phyloP scores from a whole-genome alignment of 495 filamentous ascomycete genomes.

The Terfezia claveryi region DNA sequence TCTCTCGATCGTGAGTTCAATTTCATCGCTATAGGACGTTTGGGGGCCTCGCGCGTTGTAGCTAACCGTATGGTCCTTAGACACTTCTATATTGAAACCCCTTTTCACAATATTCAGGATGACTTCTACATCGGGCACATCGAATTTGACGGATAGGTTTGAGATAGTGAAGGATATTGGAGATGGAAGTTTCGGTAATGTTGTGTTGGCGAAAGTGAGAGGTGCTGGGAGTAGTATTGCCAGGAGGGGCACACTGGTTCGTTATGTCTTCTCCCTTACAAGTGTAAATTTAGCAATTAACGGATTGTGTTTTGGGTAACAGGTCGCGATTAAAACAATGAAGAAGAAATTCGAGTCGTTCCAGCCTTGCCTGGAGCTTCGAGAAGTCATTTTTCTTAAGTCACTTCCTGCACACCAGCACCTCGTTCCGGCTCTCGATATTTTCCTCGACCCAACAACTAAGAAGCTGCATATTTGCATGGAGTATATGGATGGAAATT shows the following conservation, averaged over 20 bases:
- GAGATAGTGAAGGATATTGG: slow-evolving; percentile 96
- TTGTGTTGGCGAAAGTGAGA: slow-evolving; percentile 74
- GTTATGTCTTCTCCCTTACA: slow-evolving; percentile 14
- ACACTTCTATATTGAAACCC: too few species aligned
- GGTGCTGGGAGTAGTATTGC: slow-evolving; percentile 74
- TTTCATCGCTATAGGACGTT: too few species aligned
- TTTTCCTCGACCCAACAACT: slow-evolving; percentile 88
- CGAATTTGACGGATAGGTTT: slow-evolving; percentile 44
- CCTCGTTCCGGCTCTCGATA: slow-evolving; percentile 90
- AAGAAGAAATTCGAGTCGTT: slow-evolving; percentile 98
- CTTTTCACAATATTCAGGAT: too few species aligned
- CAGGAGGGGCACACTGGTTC: slow-evolving; percentile 78
- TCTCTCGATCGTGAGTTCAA: background rate
- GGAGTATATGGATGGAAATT: slow-evolving; percentile 99
- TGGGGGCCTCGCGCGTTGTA: too few species aligned
- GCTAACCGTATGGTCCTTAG: too few species aligned
- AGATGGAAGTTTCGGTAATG: slow-evolving; percentile 95
- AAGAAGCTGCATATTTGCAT: slow-evolving; percentile 95
- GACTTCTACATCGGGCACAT: background rate
- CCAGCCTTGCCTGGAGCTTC: slow-evolving; percentile 65
- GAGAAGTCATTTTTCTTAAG: slow-evolving; percentile 89
- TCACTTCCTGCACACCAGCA: slow-evolving; percentile 73
- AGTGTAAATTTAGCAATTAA: background rate
- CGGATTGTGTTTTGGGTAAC: slow-evolving; percentile 12
- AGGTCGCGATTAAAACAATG: slow-evolving; percentile 98